Percentiles rank a stretch among this genome's conserved stretches.
Conservation (phyloP, 805 yeast genomes). For the Jamesozyma jinghongensis region DNA sequence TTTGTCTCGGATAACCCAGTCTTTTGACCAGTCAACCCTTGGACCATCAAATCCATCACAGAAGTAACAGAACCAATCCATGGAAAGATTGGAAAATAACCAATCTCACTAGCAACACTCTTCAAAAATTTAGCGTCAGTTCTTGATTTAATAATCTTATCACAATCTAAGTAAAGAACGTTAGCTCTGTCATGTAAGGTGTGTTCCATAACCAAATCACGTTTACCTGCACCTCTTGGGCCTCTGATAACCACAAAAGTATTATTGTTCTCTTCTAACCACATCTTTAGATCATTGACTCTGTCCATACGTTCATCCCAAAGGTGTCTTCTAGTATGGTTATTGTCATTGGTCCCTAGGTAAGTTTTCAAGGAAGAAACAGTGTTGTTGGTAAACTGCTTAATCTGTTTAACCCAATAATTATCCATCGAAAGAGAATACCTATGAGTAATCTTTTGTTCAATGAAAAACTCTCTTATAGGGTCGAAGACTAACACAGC, state of each 20-base stretch:
- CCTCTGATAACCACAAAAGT: constrained; percentile 87
- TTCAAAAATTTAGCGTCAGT: constrained; percentile 61
- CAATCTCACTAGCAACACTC: constrained; percentile 64
- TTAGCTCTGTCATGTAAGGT: constrained; percentile 53
- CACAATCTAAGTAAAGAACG: constrained; percentile 71
- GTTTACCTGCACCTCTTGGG: constrained; percentile 93
- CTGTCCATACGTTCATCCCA: constrained; percentile 69
- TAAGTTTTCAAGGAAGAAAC: constrained; percentile 31
- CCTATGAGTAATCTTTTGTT: constrained; percentile 57
- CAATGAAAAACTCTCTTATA: constrained; percentile 70
- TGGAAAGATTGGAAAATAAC: constrained; percentile 89
- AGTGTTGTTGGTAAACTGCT: constrained; percentile 33
- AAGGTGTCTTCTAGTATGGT: constrained; percentile 27
- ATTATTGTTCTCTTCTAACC: constrained; percentile 83
- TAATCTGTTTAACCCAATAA: constrained; percentile 28
- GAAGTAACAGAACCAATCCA: constrained; percentile 79
- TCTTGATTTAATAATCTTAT: constrained; percentile 58
- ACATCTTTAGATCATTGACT: constrained; percentile 58
- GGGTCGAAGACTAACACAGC: constrained; percentile 92
- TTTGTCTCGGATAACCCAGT: constrained; percentile 79
- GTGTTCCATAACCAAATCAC: constrained; percentile 62
- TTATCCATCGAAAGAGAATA: constrained; percentile 44
- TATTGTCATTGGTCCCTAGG: constrained; percentile 28
- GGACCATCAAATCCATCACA: constrained; percentile 75
- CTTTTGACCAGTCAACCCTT: constrained; percentile 89